Evolutionary conservation across 2,329 filamentous ascomycete species (phyloP), one percentile per base, ranked within the genome.

Genomic region (Colletotrichum euphorbiae): DNA sequence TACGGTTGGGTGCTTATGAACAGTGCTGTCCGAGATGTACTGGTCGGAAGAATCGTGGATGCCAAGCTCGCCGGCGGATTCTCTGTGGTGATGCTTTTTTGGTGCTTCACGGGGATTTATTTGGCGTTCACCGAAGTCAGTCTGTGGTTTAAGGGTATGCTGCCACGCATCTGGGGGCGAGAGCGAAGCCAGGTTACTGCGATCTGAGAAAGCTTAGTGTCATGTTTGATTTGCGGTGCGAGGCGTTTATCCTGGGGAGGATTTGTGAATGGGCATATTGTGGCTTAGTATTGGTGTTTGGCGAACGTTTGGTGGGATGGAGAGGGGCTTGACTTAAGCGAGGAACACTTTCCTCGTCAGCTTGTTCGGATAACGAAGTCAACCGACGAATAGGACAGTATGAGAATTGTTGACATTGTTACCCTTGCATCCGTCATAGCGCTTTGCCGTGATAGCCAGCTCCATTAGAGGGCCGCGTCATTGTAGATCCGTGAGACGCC

Each of bases 41-140:
- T 80, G 19, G 73, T 75, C 8, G 68, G 71, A 11, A 72, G 79
- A 19, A 74, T 85, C 8, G 80, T 82, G 3, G 79, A 84, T 46
- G 82, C 79, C 4, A 80, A 81, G 46, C 71, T 85, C n/a, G 74
- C 79, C 21, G 81, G 81, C 7, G 82, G 82, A 0, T 71, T 87
- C 19, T 79, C 79, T 3, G 72, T 85, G 21, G 85, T 87, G 55
- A 51, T 83, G 21, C 78, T 79, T 1, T 83, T 84, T 67, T 86
- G 84, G 85, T 78, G 77, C 31, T 73, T 84, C 15, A 84, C 85
- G 0, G 81, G 84, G 2, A 73, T 81, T 40, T 87, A 86, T 63
- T 79, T 87, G 64, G 70, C 80, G 38, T 85, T 86, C 55, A 84
- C 81, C 13, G 82, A 86, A 71, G 75, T 77, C 45, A 75, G 78